phyloP scores from a whole-genome alignment of 768 basidiomycete genomes.

The Kockovaella imperatae region DNA sequence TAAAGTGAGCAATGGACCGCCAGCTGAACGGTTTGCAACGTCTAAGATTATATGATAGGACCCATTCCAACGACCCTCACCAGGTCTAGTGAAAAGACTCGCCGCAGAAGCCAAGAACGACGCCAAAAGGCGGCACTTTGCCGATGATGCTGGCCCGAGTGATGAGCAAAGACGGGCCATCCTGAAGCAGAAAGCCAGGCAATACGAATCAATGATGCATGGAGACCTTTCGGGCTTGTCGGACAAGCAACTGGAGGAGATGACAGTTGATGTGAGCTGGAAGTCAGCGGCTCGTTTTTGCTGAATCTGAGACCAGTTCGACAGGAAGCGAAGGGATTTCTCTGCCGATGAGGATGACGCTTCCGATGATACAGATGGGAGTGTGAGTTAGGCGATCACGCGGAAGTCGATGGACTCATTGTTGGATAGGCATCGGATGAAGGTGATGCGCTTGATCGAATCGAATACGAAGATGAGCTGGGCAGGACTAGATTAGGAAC shows the following conservation, averaged over 20 bases:
- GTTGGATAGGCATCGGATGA: no score
- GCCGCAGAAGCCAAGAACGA: constrained; percentile 39
- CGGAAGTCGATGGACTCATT: no score
- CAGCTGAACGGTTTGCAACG: not conserved
- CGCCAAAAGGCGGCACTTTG: constrained; percentile 26
- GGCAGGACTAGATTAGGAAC: constrained; percentile 40
- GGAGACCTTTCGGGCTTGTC: constrained; percentile 36
- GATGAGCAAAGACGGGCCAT: constrained; percentile 35
- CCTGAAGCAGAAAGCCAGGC: constrained; percentile 36
- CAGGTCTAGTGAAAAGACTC: constrained; percentile 37
- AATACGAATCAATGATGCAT: constrained; percentile 34
- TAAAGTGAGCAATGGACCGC: not conserved
- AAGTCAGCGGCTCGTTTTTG: not conserved
- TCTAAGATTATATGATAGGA: constrained; percentile 23
- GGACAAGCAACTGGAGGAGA: constrained; percentile 38
- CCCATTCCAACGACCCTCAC: constrained; percentile 39
- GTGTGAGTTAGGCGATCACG: not conserved
- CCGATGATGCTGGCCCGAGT: constrained; percentile 24
- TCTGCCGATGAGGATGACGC: constrained; percentile 36
- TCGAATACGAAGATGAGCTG: constrained; percentile 43
- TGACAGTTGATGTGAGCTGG: constrained; percentile 37
- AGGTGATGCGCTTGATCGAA: constrained; percentile 19
- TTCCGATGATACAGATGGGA: not conserved
- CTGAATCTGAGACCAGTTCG: constrained; percentile 26
- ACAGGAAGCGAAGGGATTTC: constrained; percentile 33